These are phyloP conservation scores for Panaeolus cyanescens DNA, from an alignment of 768 basidiomycete genomes.

Conservation along the genomic window DNA sequence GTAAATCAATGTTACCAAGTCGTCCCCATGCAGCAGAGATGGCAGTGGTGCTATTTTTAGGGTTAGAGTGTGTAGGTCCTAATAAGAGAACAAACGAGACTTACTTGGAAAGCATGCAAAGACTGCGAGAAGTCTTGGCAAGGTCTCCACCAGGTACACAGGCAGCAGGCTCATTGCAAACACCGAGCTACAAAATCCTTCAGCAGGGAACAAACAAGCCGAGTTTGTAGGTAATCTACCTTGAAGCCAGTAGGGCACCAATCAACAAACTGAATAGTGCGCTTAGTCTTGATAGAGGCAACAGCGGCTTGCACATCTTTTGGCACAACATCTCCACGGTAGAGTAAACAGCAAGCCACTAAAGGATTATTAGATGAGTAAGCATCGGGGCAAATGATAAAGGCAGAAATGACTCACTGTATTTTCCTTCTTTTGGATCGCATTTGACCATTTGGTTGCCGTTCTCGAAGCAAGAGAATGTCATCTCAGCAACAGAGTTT, in stretches of 20 bases:
- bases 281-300: slow-evolving; percentile 93
- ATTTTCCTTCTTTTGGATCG: slow-evolving; percentile 97
- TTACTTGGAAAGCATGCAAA: slow-evolving; percentile 92
- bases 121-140: slow-evolving; percentile 88
- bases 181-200: slow-evolving; percentile 63
- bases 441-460: slow-evolving; percentile 97
- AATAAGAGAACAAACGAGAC: background rate
- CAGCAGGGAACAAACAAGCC: background rate
- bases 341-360: slow-evolving; percentile 91
- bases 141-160: slow-evolving; percentile 93
- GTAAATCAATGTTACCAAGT: slow-evolving; percentile 25
- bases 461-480: slow-evolving; percentile 94
- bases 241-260: slow-evolving; percentile 99
- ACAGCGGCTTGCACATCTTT: slow-evolving; percentile 94
- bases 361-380: slow-evolving; percentile 3
- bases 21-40: slow-evolving; percentile 95
- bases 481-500: slow-evolving; percentile 98
- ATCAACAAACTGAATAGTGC: slow-evolving; percentile 96
- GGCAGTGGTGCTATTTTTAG: slow-evolving; percentile 60
- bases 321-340: slow-evolving; percentile 95
- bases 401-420: slow-evolving; percentile 59
- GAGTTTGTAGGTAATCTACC: slow-evolving; percentile 18
- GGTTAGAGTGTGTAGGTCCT: background rate
- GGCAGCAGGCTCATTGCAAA: slow-evolving; percentile 94
- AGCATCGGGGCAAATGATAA: background rate